These are phyloP conservation scores for Lathyrus oleraceus DNA, from an alignment of 306 rosid species.

Conservation along the genomic window DNA sequence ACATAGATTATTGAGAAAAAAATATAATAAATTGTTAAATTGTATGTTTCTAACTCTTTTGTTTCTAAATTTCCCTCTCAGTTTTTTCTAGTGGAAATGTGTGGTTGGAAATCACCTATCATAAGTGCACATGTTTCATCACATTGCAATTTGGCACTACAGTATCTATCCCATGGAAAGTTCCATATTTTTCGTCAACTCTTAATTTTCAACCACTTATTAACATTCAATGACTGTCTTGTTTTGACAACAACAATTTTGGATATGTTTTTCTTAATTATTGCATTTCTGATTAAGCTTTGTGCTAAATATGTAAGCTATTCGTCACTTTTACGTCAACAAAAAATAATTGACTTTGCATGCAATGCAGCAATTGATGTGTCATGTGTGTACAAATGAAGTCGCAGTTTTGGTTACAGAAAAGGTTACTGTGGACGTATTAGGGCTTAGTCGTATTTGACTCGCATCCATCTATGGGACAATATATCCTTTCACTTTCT, in stretches of 20 bases:
- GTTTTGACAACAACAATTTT: neutral
- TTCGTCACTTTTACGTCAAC: constrained; percentile 49
- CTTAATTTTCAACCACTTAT: constrained; percentile 30
- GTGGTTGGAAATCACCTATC: neutral
- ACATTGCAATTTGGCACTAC: neutral
- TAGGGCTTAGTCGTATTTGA: constrained; percentile 37
- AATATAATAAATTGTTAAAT: no score
- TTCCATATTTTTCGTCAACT: constrained; percentile 39
- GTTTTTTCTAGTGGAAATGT: neutral
- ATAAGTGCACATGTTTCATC: neutral
- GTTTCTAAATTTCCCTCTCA: no score
- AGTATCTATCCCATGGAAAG: neutral
- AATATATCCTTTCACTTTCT: constrained; percentile 38
- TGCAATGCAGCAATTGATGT: neutral
- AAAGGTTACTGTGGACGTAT: constrained; percentile 23
- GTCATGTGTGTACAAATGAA: neutral
- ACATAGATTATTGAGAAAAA: no score
- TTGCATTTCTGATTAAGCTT: neutral
- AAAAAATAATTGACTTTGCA: constrained; percentile 21
- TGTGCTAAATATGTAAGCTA: constrained; percentile 40
- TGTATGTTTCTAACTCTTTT: no score
- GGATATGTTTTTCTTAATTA: neutral
- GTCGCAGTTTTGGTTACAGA: neutral
- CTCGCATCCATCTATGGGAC: constrained; percentile 18
- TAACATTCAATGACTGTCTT: constrained; percentile 7